These are phyloP conservation scores for Apiotrichum mycotoxinovorans DNA, from an alignment of 1,284 basidiomycete genomes.

Conservation along the genomic window DNA sequence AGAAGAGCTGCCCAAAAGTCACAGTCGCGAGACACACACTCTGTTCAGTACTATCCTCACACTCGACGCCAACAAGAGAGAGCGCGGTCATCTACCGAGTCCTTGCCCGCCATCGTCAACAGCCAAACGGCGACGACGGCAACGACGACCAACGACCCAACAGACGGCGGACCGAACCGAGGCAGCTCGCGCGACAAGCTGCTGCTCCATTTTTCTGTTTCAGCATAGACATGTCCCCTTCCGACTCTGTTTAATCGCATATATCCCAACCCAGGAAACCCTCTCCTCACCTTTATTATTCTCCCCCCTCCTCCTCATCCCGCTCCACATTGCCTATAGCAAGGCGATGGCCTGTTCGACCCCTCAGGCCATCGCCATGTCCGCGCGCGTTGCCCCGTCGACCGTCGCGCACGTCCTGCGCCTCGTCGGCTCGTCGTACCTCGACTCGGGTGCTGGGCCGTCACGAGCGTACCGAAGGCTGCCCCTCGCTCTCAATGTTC, in stretches of 20 bases:
- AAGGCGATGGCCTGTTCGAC: conserved; percentile 21
- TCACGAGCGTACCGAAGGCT: not conserved
- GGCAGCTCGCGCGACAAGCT: not conserved
- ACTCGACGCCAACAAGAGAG: not conserved
- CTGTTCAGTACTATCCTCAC: no score
- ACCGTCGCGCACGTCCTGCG: conserved; percentile 18
- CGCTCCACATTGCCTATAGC: not conserved
- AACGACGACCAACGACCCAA: not conserved
- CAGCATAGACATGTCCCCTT: not conserved
- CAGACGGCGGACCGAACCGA: not conserved
- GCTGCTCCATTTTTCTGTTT: not conserved
- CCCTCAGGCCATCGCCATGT: conserved; percentile 21
- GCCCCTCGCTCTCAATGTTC: not conserved
- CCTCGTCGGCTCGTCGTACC: conserved; percentile 18
- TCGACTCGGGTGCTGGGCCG: conserved; percentile 12
- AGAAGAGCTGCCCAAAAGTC: no score
- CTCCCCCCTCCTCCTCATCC: not conserved
- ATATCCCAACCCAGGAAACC: not conserved
- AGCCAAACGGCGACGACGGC: not conserved
- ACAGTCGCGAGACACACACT: no score
- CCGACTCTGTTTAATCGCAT: not conserved
- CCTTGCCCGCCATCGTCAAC: not conserved
- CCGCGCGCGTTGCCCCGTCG: conserved; percentile 14
- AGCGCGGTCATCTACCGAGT: no score
- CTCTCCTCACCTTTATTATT: not conserved